phyloP scores from a whole-genome alignment of 179 eudicot genomes.

The Spergularia azorica region DNA sequence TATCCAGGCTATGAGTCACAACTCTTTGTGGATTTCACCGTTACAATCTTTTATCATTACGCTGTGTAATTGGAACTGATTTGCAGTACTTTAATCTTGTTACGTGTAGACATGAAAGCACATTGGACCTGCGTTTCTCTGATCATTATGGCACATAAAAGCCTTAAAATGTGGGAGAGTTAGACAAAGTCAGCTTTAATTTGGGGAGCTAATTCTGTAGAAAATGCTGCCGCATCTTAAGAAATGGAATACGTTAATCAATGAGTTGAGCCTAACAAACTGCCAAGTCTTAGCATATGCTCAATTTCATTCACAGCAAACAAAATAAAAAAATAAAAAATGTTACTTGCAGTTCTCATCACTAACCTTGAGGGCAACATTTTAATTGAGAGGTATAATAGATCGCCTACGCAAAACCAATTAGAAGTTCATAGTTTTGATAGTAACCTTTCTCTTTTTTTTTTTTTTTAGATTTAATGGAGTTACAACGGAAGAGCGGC shows the following conservation, averaged over 20 bases:
- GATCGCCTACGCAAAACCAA: background rate
- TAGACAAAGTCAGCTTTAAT: background rate
- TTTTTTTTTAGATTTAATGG: slow-evolving; percentile 57
- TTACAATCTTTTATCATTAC: too few relatives aligned
- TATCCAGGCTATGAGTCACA: too few relatives aligned
- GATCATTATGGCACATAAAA: too few relatives aligned
- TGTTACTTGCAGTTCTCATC: slow-evolving; percentile 70
- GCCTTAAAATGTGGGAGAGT: too few relatives aligned
- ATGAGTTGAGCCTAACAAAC: too few relatives aligned
- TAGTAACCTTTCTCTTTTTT: background rate
- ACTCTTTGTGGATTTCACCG: too few relatives aligned
- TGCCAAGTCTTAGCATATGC: too few relatives aligned
- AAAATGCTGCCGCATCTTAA: slow-evolving; percentile 14
- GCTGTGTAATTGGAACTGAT: too few relatives aligned
- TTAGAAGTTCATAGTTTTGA: background rate
- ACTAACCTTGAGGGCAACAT: slow-evolving; percentile 74
- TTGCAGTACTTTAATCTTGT: too few relatives aligned
- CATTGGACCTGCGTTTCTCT: too few relatives aligned
- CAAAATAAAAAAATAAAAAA: slow-evolving; percentile 6
- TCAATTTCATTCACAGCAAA: too few relatives aligned
- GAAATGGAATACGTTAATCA: background rate
- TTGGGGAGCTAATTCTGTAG: slow-evolving; percentile 12
- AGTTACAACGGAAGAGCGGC: slow-evolving; percentile 76
- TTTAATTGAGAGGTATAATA: slow-evolving; percentile 59
- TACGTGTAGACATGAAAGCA: too few relatives aligned